phyloP scores from a whole-genome alignment of 2,329 filamentous ascomycete species.

The Microdochium nivale region DNA sequence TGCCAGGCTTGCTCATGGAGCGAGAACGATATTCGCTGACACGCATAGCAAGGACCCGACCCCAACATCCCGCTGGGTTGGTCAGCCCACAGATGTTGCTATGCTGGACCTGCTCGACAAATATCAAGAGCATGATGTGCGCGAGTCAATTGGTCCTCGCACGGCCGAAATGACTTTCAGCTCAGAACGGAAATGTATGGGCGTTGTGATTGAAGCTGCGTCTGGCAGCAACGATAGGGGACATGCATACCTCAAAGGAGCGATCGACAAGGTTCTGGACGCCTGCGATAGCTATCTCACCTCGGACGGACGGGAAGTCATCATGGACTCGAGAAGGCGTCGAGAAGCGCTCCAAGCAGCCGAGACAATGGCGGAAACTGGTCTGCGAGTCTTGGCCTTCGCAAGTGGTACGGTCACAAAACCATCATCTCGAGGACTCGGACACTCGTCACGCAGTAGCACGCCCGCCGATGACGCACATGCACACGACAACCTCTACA shows the following conservation, averaged over 20 bases:
- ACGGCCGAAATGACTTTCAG: constrained; percentile 88
- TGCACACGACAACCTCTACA: constrained; percentile 64
- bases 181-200: constrained; percentile 99
- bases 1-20: constrained; percentile 68
- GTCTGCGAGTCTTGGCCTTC: constrained; percentile 85
- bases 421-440: constrained; percentile 32
- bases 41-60: constrained; percentile 59
- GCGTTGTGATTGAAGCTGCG: constrained; percentile 68
- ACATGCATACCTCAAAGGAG: constrained; percentile 91
- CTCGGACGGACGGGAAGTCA: constrained; percentile 75
- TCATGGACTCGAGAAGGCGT: constrained; percentile 68
- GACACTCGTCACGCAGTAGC: constrained; percentile 40
- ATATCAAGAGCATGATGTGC: constrained; percentile 85
- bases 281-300: constrained; percentile 89
- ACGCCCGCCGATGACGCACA: constrained; percentile 37
- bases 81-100: constrained; percentile 96
- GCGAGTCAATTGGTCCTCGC: constrained; percentile 75
- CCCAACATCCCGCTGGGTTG: constrained; percentile 81
- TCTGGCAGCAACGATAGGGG: constrained; percentile 55
- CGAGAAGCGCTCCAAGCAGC: constrained; percentile 72
- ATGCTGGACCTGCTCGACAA: constrained; percentile 87
- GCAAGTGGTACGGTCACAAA: constrained; percentile 56
- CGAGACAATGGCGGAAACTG: constrained; percentile 79
- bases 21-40: constrained; percentile 77
- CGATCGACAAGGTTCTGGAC: constrained; percentile 76